Conservation (phyloP, 257 asterid genomes). For the Scutellaria minor region DNA sequence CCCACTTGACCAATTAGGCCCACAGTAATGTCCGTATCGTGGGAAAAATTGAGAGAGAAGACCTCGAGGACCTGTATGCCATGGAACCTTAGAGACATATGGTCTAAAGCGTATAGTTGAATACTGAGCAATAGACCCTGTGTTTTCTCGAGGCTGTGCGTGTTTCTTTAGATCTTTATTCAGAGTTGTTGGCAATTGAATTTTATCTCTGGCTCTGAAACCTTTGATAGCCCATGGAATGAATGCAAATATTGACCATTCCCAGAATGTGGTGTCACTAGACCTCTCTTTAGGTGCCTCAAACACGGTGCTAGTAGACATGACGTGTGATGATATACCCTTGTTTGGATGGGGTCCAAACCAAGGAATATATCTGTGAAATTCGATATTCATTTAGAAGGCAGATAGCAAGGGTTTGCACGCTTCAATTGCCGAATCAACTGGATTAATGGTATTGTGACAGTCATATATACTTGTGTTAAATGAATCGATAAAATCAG, state of each 20-base stretch:
- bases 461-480: conserved; percentile 31
- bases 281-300: conserved; percentile 48
- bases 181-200: conserved; percentile 78
- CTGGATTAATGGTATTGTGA: conserved; percentile 10
- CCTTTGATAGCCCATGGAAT: conserved; percentile 69
- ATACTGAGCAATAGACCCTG: conserved; percentile 43
- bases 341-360: conserved; percentile 50
- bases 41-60: conserved; percentile 86
- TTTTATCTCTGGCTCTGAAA: conserved; percentile 47
- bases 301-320: conserved; percentile 41
- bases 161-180: conserved; percentile 67
- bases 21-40: conserved; percentile 90
- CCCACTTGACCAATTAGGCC: conserved; percentile 99
- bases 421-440: conserved; percentile 34
- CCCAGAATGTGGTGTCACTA: conserved; percentile 53
- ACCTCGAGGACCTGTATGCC: conserved; percentile 94
- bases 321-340: conserved; percentile 50
- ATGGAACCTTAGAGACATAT: conserved; percentile 86
- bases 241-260: conserved; percentile 53
- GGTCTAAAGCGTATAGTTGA: conserved; percentile 82
- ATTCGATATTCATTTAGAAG: conserved; percentile 52
- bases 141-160: conserved; percentile 43
- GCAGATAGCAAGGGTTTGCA: conserved; percentile 27
- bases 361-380: conserved; percentile 58
- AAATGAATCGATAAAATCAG: background rate